A percentile compares a stretch with the other conserved stretches of the same genome.
Evolutionary conservation across 441 rosid species (phyloP).

Genomic region (Raphanus hybrid): DNA sequence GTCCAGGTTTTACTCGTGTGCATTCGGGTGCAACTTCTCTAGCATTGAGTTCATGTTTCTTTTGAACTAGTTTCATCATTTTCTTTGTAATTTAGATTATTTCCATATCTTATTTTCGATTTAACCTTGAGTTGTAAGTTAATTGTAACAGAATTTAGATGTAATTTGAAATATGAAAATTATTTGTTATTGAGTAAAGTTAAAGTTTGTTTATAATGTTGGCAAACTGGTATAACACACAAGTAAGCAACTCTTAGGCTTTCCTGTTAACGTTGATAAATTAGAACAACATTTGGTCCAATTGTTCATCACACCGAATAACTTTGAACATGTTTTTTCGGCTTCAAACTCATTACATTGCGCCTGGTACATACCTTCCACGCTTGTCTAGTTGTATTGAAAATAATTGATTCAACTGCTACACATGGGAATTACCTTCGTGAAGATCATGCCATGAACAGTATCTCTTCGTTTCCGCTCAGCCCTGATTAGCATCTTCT

Average conservation of each 20-base stretch:
- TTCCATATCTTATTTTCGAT: not conserved
- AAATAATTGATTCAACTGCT: not conserved
- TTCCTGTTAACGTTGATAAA: not conserved
- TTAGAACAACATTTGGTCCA: not conserved
- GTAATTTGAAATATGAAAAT: not conserved
- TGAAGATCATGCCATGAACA: not conserved
- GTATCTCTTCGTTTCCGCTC: not conserved
- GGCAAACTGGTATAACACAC: not conserved
- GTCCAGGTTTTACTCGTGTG: not conserved
- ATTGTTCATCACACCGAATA: not conserved
- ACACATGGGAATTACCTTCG: not conserved
- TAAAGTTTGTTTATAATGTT: not conserved
- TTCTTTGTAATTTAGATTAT: not conserved
- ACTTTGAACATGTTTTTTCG: not conserved
- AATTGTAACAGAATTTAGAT: not conserved
- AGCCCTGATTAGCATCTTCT: not conserved
- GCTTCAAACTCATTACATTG: not conserved
- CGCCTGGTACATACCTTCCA: not conserved
- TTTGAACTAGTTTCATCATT: not conserved
- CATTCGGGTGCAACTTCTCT: not conserved
- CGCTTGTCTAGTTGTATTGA: not conserved
- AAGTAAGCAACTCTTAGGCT: not conserved
- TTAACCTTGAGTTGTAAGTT: not conserved
- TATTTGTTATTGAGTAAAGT: not conserved
- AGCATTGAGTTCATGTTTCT: not conserved